Percentiles rank a stretch among this genome's conserved stretches.
phyloP scores from a whole-genome alignment of 768 basidiomycete genomes.

The Suillus luteus region DNA sequence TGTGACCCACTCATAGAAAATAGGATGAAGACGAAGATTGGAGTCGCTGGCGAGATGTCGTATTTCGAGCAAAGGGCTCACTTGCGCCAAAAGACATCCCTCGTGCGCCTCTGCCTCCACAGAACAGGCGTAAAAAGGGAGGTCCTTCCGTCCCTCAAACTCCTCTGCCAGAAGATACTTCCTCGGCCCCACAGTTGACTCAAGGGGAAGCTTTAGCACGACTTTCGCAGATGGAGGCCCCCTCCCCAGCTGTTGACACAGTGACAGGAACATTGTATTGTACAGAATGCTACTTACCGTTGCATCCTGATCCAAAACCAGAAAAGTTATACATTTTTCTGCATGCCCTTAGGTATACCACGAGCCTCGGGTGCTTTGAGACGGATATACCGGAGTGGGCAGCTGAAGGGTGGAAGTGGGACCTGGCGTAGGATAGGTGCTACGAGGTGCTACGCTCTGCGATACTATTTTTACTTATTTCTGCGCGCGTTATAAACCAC shows the following conservation, averaged over 20 bases:
- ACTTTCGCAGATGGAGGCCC: conserved; percentile 25
- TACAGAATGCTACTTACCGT: conserved; percentile 86
- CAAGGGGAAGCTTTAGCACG: conserved; percentile 51
- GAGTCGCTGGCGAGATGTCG: conserved; percentile 84
- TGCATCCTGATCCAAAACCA: conserved; percentile 91
- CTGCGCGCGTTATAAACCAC: conserved; percentile 52
- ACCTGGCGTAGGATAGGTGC: conserved; percentile 35
- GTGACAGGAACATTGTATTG: conserved; percentile 67
- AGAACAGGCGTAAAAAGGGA: conserved; percentile 60
- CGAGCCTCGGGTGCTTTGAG: conserved; percentile 79
- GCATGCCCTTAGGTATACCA: conserved; percentile 86
- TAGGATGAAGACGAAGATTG: conserved; percentile 88
- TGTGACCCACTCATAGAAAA: conserved; percentile 8
- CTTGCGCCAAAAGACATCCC: conserved; percentile 39
- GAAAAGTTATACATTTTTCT: conserved; percentile 94
- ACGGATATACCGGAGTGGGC: conserved; percentile 93
- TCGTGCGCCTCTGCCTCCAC: conserved; percentile 52
- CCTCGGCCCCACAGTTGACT: conserved; percentile 38
- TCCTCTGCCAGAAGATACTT: background rate
- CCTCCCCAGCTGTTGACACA: conserved; percentile 34
- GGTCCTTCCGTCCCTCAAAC: conserved; percentile 30
- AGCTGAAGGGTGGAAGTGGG: conserved; percentile 69
- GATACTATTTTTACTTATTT: conserved; percentile 36
- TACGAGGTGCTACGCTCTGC: background rate
- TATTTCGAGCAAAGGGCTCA: conserved; percentile 74